A percentile compares a stretch with the other conserved stretches of the same genome.
These are phyloP conservation scores for Colletotrichum gigasporum DNA, from an alignment of 2,329 filamentous ascomycete genomes.

Conservation along the genomic window DNA sequence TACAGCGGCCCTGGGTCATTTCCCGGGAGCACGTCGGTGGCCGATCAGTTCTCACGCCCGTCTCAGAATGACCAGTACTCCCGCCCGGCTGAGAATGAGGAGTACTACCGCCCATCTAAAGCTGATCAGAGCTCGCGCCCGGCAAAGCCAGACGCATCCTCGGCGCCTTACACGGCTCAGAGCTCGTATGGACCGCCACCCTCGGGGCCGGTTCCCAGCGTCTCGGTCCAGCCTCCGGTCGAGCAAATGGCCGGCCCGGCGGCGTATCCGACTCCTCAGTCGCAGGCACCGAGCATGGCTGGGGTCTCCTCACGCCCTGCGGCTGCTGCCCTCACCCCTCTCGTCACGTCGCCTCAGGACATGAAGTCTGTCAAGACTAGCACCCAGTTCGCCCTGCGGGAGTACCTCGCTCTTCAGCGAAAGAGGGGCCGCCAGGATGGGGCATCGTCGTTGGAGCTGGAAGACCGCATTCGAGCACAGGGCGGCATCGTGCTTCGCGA, in stretches of 20 bases:
- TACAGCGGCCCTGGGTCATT: slow-evolving; percentile 18
- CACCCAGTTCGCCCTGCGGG: slow-evolving; percentile 46
- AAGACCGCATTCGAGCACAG: slow-evolving; percentile 54
- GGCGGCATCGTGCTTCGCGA: slow-evolving; percentile 53
- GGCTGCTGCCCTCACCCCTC: slow-evolving; percentile 21
- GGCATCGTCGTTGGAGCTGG: slow-evolving; percentile 46
- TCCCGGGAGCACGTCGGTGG: slow-evolving; percentile 7
- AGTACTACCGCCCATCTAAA: slow-evolving; percentile 13
- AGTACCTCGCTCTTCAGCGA: slow-evolving; percentile 45
- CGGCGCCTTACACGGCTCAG: background rate
- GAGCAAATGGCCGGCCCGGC: slow-evolving; percentile 26
- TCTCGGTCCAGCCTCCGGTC: slow-evolving; percentile 7
- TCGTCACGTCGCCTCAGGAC: slow-evolving; percentile 37
- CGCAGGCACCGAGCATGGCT: slow-evolving; percentile 10
- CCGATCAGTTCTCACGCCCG: background rate
- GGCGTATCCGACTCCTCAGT: slow-evolving; percentile 10
- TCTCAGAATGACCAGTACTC: background rate
- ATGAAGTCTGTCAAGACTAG: slow-evolving; percentile 44
- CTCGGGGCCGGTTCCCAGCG: background rate
- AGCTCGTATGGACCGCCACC: slow-evolving; percentile 16
- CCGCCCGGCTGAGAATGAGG: background rate
- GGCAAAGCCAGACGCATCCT: background rate
- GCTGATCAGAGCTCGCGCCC: slow-evolving; percentile 7
- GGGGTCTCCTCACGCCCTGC: slow-evolving; percentile 16
- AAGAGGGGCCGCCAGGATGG: slow-evolving; percentile 40